phyloP scores from a whole-genome alignment of 2,329 filamentous ascomycete species.

The Exophiala oligosperma region DNA sequence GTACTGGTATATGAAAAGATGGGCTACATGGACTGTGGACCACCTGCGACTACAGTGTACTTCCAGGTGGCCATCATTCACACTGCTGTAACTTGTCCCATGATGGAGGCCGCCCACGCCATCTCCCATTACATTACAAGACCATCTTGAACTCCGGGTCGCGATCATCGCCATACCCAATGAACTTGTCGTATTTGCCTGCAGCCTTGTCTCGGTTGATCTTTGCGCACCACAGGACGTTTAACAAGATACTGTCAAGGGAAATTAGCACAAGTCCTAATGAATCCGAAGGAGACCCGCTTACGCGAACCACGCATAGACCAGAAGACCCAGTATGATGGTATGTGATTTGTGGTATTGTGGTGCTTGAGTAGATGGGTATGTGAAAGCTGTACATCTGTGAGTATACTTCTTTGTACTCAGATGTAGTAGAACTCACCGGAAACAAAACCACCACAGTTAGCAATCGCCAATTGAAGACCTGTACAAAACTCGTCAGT shows the following conservation, averaged over 20 bases:
- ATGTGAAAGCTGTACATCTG: constrained; percentile 55
- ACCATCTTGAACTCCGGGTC: constrained; percentile 64
- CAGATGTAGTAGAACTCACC: not conserved
- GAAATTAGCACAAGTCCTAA: constrained; percentile 21
- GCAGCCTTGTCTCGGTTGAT: constrained; percentile 62
- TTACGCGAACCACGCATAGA: constrained; percentile 65
- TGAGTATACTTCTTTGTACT: not conserved
- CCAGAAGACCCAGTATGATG: constrained; percentile 60
- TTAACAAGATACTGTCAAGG: constrained; percentile 53
- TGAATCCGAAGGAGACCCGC: constrained; percentile 33
- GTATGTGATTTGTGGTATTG: constrained; percentile 63
- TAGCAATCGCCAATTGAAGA: constrained; percentile 65
- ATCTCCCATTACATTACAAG: constrained; percentile 41
- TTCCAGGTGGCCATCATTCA: not conserved
- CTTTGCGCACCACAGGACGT: constrained; percentile 63
- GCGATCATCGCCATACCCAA: constrained; percentile 61
- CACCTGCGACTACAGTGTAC: no score
- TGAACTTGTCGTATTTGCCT: constrained; percentile 60
- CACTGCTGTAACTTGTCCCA: no score
- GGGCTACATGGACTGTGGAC: no score
- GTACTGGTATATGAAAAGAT: no score
- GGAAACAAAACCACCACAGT: constrained; percentile 66
- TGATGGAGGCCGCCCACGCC: no score
- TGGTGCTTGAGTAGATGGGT: constrained; percentile 57
- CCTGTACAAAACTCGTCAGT: not conserved